Conservation (phyloP, 805 yeast genomes). For the Saccharomycopsis oosterbeekiorum region DNA sequence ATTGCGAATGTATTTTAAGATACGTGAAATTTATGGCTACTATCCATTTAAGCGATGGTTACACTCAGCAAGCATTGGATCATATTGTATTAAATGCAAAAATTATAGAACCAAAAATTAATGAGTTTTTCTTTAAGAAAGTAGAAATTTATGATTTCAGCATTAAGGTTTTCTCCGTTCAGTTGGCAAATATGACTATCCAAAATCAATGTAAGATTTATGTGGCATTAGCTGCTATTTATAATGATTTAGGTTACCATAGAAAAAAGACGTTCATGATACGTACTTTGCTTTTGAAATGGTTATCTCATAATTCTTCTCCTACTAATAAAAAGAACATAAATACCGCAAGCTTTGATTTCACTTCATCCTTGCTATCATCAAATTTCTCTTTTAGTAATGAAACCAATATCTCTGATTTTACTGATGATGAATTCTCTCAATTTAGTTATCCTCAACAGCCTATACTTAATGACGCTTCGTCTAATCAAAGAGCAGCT, state of each 20-base stretch:
- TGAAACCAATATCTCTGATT: constrained; percentile 9
- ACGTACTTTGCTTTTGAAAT: constrained; percentile 48
- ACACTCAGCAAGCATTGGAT: constrained; percentile 33
- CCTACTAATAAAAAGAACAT: constrained; percentile 5
- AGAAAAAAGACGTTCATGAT: constrained; percentile 66
- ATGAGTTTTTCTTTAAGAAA: constrained; percentile 24
- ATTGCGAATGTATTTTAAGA: constrained; percentile 61
- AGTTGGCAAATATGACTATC: constrained; percentile 35
- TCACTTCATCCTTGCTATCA: not conserved
- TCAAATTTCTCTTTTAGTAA: constrained; percentile 6
- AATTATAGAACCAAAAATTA: constrained; percentile 14
- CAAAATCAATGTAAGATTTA: constrained; percentile 53
- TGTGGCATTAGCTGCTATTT: constrained; percentile 55
- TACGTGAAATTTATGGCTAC: constrained; percentile 50
- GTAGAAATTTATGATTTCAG: constrained; percentile 40
- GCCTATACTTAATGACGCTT: constrained; percentile 12
- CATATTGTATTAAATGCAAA: constrained; percentile 35
- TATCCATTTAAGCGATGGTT: constrained; percentile 39
- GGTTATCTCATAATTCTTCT: constrained; percentile 33
- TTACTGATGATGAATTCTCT: not conserved
- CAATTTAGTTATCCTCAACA: constrained; percentile 5
- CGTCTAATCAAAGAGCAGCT: not conserved
- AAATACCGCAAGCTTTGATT: constrained; percentile 5
- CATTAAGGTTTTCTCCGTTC: constrained; percentile 36
- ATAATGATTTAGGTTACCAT: constrained; percentile 45